Conservation (phyloP, 2,329 filamentous ascomycete species). For the Microdochium paspali region DNA sequence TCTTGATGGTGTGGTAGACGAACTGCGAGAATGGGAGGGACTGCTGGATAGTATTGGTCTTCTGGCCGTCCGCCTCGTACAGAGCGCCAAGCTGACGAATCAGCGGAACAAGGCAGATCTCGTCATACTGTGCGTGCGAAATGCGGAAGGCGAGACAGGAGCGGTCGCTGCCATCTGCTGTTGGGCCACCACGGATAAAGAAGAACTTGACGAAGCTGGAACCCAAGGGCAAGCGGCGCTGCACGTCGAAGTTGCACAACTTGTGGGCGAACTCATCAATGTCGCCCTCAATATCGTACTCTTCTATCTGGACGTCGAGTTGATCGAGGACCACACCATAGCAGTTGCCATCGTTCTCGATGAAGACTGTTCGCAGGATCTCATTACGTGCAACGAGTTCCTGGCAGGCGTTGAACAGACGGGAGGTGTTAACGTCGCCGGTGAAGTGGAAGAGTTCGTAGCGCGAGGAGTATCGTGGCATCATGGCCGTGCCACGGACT, state of each 20-base stretch:
- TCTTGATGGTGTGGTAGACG: constrained; percentile 29
- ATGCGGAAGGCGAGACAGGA: constrained; percentile 48
- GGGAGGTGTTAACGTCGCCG: constrained; percentile 33
- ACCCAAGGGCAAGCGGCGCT: constrained; percentile 45
- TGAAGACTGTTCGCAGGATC: constrained; percentile 57
- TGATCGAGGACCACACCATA: constrained; percentile 49
- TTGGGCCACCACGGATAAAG: constrained; percentile 36
- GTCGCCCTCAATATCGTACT: constrained; percentile 41
- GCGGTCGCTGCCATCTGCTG: constrained; percentile 8
- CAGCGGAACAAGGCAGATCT: constrained; percentile 54
- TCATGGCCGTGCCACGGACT: constrained; percentile 44
- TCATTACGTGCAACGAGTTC: constrained; percentile 51
- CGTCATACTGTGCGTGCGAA: constrained; percentile 62
- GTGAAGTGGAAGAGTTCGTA: constrained; percentile 58
- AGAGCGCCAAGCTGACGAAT: constrained; percentile 50
- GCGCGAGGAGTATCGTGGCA: constrained; percentile 51
- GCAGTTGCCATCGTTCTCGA: constrained; percentile 37
- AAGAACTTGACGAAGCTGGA: constrained; percentile 53
- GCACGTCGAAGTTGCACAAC: constrained; percentile 45
- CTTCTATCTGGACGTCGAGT: constrained; percentile 38
- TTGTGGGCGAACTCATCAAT: constrained; percentile 40
- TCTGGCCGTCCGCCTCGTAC: constrained; percentile 26
- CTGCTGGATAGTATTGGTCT: constrained; percentile 15
- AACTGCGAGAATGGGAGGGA: constrained; percentile 32
- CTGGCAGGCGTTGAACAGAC: constrained; percentile 38